phyloP scores from a whole-genome alignment of 2,329 filamentous ascomycete genomes.

The Botrytis paeoniae region DNA sequence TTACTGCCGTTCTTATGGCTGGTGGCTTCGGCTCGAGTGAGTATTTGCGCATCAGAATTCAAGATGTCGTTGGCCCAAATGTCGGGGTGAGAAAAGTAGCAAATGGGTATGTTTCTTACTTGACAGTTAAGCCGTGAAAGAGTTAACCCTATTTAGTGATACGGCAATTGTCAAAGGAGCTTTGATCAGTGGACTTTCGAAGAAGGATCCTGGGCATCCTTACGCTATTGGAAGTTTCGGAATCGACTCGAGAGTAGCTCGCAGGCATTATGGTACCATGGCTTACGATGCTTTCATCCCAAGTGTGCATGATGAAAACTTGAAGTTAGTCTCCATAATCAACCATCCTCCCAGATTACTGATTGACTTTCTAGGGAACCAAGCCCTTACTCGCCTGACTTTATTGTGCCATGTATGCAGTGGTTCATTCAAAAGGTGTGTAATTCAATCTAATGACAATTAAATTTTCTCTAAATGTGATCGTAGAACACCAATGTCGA shows the following conservation, averaged over 20 bases:
- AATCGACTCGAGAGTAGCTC: conserved; percentile 2
- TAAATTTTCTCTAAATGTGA: not conserved
- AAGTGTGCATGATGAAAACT: not conserved
- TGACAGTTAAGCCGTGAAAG: too few species aligned
- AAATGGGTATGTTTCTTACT: not conserved
- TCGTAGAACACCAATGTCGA: not conserved
- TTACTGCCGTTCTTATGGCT: conserved; percentile 4
- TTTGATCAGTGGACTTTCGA: conserved; percentile 1
- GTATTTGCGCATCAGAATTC: conserved; percentile 3
- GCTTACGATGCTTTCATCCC: not conserved
- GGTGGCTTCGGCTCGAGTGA: conserved; percentile 10
- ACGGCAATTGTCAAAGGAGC: not conserved
- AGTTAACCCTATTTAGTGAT: not conserved
- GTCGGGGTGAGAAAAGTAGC: not conserved
- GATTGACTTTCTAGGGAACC: not conserved
- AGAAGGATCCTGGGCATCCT: not conserved
- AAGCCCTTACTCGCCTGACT: not conserved
- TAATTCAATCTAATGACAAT: not conserved
- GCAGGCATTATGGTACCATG: not conserved
- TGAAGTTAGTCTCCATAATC: not conserved
- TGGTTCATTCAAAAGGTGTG: conserved; percentile 2
- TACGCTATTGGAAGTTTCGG: not conserved
- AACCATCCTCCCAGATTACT: too few species aligned
- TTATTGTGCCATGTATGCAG: not conserved
- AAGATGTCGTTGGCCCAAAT: not conserved